These are phyloP conservation scores for Diplodia seriata DNA, from an alignment of 2,329 filamentous ascomycete species.

Conservation along the genomic window DNA sequence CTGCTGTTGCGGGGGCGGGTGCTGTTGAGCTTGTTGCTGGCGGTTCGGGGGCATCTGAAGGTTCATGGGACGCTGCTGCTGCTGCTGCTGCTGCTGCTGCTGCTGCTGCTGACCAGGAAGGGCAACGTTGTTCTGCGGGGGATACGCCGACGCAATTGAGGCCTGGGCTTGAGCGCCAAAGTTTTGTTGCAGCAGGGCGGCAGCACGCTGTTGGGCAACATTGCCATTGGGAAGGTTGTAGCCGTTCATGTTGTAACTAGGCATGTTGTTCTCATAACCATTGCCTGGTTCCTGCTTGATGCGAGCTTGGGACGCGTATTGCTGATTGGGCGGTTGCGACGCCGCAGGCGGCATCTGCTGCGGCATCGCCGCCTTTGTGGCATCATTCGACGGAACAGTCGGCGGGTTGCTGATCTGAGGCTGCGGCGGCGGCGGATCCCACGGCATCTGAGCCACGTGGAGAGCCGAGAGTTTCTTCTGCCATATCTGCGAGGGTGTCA, in stretches of 20 bases:
- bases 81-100: conserved; percentile 36
- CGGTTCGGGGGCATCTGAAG: conserved; percentile 32
- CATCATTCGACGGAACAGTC: conserved; percentile 52
- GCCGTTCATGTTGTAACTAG: conserved; percentile 45
- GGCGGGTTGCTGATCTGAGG: conserved; percentile 49
- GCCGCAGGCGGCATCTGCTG: conserved; percentile 41
- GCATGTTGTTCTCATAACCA: conserved; percentile 41
- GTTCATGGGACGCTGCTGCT: conserved; percentile 31
- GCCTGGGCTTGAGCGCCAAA: conserved; percentile 70
- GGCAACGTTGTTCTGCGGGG: conserved; percentile 39
- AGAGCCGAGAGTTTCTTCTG: conserved; percentile 87
- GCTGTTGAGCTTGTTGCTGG: conserved; percentile 40
- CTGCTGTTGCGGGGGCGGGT: conserved; percentile 47
- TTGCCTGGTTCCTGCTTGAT: conserved; percentile 62
- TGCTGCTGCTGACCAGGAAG: conserved; percentile 35
- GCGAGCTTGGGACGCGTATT: conserved; percentile 44
- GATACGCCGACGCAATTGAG: conserved; percentile 69
- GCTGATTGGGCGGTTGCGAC: conserved; percentile 35
- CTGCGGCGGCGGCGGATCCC: conserved; percentile 85
- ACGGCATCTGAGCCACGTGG: conserved; percentile 87
- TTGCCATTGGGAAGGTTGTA: conserved; percentile 48
- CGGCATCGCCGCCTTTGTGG: conserved; percentile 40
- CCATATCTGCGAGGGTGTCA: conserved; percentile 72
- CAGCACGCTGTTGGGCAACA: conserved; percentile 62
- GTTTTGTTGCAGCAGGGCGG: conserved; percentile 59